A percentile compares a stretch with the other conserved stretches of the same genome.
Conservation (phyloP, 768 basidiomycete genomes). For the Pleurotus ostreatus region DNA sequence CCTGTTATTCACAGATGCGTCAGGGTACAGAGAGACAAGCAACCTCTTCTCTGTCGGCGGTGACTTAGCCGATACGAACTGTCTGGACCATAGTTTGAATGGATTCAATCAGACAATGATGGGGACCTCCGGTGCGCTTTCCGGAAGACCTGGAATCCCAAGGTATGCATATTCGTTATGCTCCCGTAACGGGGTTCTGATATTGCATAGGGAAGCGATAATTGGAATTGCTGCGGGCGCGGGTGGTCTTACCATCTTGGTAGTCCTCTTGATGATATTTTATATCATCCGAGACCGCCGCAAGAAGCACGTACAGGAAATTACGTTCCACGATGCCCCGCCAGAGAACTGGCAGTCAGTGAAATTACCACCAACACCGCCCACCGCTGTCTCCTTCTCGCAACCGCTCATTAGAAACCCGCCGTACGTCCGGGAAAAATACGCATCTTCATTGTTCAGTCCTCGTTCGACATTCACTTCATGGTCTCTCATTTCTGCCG, state of each 20-base stretch:
- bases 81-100: slow-evolving; percentile 9
- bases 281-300: slow-evolving; percentile 40
- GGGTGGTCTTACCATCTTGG: slow-evolving; percentile 28
- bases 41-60: slow-evolving; percentile 36
- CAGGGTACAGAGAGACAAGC: slow-evolving; percentile 35
- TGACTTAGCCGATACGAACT: slow-evolving; percentile 18
- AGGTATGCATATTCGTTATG: slow-evolving; percentile 4
- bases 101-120: not conserved
- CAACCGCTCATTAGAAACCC: slow-evolving; percentile 27
- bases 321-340: not conserved
- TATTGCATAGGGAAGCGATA: slow-evolving; percentile 31
- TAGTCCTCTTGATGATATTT: slow-evolving; percentile 37
- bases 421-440: slow-evolving; percentile 28
- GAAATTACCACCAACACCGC: slow-evolving; percentile 7
- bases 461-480: slow-evolving; percentile 26
- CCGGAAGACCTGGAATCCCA: not conserved
- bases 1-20: slow-evolving; percentile 40
- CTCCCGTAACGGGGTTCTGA: not conserved
- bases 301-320: slow-evolving; percentile 18
- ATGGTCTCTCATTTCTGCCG: slow-evolving; percentile 22
- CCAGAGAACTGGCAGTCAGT: slow-evolving; percentile 4
- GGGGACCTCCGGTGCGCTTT: not conserved
- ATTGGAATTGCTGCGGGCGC: slow-evolving; percentile 43
- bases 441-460: slow-evolving; percentile 20
- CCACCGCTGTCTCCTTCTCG: slow-evolving; percentile 7